Base-by-base conservation (phyloP, 177 flowering plant genomes). In the Vitis hybrid region DNA sequence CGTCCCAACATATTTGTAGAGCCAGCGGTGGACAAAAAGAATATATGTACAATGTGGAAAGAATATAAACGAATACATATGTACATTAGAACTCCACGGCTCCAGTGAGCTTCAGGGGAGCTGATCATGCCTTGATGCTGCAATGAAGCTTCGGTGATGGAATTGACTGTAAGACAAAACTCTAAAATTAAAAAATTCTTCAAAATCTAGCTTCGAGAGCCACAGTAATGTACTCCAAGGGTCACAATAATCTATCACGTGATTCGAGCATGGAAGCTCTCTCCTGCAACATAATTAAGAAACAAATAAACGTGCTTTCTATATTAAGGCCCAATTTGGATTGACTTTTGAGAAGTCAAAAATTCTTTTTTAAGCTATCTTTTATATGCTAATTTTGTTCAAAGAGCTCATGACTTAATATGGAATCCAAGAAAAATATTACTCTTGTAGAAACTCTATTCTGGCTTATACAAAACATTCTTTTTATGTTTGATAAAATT, bases 181-280 rank as follows among this genome's bases (percentile, higher is more conserved):
- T 67, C 61, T 51, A 59, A 30, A 68, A 35, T 67, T 46, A 53
- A 48, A 20, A 54, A 59, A 18, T 67, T 13, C 46, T 32, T 49
- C 11, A 8, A 66, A 3, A 49, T 11, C 46, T 15, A 35, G 9
- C 3, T 60, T 17, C 11, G 64, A 68, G 63, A 35, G 63, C 15
- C 66, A n/a, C 69, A 5, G 35, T 35, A 8, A 66, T n/a, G 12
- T 64, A 56, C 3, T 12, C 63, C 11, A 58, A 54, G 55, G 69
- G 63, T 84, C 76, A 87, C 75, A 84, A 66, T 65, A 76, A 18
- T 73, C 92, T 83, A 77, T 83, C 81, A 50, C 59, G 83, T 35
- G 49, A 82, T 76, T 81, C 90, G 54, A 82, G 73, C 76, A 79
- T 61, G 63, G 86, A 46, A 73, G 72, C 76, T 75, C 64, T 86